A percentile compares a stretch with the other conserved stretches of the same genome.
Evolutionary conservation across 192 early-diverging fungal genomes (phyloP).

Genomic region (Gryganskiella cystojenkinii): DNA sequence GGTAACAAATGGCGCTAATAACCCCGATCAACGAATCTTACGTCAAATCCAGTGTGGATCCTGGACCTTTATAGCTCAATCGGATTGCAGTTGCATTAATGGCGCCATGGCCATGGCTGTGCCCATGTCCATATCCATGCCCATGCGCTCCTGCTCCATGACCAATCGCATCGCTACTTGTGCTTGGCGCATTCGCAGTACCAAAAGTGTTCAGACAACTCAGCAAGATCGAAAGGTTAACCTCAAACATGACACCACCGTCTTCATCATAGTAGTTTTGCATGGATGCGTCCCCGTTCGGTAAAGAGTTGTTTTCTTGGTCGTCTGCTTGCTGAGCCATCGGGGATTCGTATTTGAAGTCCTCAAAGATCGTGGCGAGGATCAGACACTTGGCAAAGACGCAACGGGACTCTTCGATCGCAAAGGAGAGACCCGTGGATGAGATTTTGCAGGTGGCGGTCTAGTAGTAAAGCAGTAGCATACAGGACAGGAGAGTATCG

Average conservation of each 20-base stretch:
- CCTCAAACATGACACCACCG: conserved; percentile 22
- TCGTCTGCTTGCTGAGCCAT: too few species aligned
- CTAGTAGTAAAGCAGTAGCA: conserved; percentile 7
- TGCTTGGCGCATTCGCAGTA: conserved; percentile 14
- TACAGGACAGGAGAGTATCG: not conserved
- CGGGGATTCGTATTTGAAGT: conserved; percentile 19
- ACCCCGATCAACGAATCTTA: conserved; percentile 2
- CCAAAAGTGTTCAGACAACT: conserved; percentile 51
- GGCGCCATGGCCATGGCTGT: conserved; percentile 1
- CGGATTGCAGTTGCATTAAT: conserved; percentile 20
- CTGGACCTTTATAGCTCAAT: conserved; percentile 38
- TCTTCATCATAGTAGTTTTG: conserved; percentile 12
- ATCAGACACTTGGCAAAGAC: conserved; percentile 37
- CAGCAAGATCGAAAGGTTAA: conserved; percentile 34
- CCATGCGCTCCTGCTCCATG: not conserved
- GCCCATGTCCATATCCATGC: not conserved
- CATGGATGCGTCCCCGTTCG: conserved; percentile 5
- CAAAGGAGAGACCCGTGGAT: conserved; percentile 23
- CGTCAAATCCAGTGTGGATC: conserved; percentile 31
- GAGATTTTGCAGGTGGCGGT: conserved; percentile 34
- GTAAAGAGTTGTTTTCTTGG: too few species aligned
- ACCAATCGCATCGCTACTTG: not conserved
- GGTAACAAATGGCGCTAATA: not conserved
- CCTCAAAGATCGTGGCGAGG: conserved; percentile 35
- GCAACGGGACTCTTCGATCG: conserved; percentile 44